Percentiles rank a stretch among this genome's conserved stretches.
phyloP scores from a whole-genome alignment of 2,329 filamentous ascomycete genomes.

The Ramularia collo-cygni region DNA sequence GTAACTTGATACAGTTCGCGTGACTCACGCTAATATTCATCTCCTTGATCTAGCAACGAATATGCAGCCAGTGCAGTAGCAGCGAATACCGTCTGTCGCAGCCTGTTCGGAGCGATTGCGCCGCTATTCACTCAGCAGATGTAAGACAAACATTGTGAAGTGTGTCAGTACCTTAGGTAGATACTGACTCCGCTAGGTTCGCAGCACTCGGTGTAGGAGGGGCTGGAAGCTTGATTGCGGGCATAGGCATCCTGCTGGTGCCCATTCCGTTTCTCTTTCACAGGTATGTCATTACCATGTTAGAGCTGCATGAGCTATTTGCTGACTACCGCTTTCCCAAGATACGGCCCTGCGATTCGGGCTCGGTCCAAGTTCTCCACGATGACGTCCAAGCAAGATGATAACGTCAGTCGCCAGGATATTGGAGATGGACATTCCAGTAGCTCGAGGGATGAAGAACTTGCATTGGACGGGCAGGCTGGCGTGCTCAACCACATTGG shows the following conservation, averaged over 20 bases:
- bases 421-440: no score
- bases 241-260: slow-evolving; percentile 33
- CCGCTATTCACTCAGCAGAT: slow-evolving; percentile 29
- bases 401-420: no score
- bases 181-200: slow-evolving; percentile 28
- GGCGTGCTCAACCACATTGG: slow-evolving; percentile 3
- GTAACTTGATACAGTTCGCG: no score
- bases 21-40: no score
- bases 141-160: no score
- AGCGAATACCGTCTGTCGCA: slow-evolving; percentile 25
- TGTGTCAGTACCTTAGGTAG: slow-evolving; percentile 22
- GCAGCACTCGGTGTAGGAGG: slow-evolving; percentile 26
- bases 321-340: no score
- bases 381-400: slow-evolving; percentile 1
- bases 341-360: slow-evolving; percentile 10
- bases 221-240: slow-evolving; percentile 37
- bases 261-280: slow-evolving; percentile 26
- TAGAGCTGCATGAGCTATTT: no score
- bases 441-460: slow-evolving; percentile 9
- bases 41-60: neutral
- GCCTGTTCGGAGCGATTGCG: slow-evolving; percentile 25
- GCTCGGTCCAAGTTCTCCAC: slow-evolving; percentile 12
- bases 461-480: slow-evolving; percentile 6
- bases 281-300: no score
- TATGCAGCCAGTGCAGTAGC: slow-evolving; percentile 20